Percentiles rank a stretch among this genome's conserved stretches.
Evolutionary conservation across 208 protist species (phyloP).

Genomic region (Trypanosoma melophagium): DNA sequence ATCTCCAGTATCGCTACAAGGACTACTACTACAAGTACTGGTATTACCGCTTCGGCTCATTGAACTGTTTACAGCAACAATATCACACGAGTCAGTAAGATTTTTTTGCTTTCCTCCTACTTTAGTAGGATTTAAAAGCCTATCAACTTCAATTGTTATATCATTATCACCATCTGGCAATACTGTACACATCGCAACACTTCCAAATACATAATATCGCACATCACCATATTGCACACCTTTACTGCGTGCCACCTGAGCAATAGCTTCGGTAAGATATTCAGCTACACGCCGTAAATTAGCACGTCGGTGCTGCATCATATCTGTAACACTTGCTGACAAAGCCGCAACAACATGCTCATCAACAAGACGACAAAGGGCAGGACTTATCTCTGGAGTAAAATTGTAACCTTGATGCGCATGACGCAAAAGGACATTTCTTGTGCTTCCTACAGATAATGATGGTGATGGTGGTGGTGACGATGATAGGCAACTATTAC

Average conservation of each 20-base stretch:
- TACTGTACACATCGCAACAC: constrained; percentile 83
- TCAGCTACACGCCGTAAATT: constrained; percentile 58
- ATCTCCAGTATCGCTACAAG: neutral
- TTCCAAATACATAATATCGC: constrained; percentile 86
- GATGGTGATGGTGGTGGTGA: neutral
- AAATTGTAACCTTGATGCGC: constrained; percentile 26
- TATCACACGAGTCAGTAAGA: neutral
- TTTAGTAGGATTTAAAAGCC: constrained; percentile 38
- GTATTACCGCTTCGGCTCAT: neutral
- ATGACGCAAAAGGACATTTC: too few species aligned
- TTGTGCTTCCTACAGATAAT: too few species aligned
- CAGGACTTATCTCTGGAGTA: constrained; percentile 60
- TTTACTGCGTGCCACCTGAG: constrained; percentile 31
- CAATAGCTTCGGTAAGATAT: constrained; percentile 66
- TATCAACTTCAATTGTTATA: constrained; percentile 79
- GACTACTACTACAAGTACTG: neutral
- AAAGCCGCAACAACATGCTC: constrained; percentile 60
- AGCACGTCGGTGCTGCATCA: constrained; percentile 49
- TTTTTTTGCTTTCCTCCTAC: constrained; percentile 9
- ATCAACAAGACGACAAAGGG: constrained; percentile 60
- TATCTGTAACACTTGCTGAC: constrained; percentile 16
- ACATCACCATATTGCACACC: constrained; percentile 47
- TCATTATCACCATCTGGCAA: constrained; percentile 90
- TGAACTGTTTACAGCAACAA: neutral
- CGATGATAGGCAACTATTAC: neutral